These are phyloP conservation scores for Polytrichum formosum DNA, from an alignment of 225 moss, liverwort and hornwort species.

Conservation along the genomic window DNA sequence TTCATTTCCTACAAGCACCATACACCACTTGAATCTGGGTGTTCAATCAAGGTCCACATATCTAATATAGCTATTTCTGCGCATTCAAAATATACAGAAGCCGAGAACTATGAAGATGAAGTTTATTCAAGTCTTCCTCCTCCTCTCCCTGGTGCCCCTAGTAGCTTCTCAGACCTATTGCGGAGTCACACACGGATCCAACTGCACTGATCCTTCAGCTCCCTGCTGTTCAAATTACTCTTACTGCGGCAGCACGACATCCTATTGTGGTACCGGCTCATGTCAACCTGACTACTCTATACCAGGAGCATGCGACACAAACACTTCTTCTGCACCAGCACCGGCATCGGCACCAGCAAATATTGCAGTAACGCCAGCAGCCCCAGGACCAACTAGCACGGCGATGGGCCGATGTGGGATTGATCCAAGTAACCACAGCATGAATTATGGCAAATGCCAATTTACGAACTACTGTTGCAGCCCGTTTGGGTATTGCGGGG, in stretches of 20 bases:
- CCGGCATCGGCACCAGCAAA: background rate
- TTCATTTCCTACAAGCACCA: background rate
- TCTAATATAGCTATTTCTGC: background rate
- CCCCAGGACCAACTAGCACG: background rate
- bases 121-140: background rate
- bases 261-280: background rate
- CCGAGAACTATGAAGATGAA: background rate
- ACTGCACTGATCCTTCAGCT: background rate
- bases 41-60: background rate
- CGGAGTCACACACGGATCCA: background rate
- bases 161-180: background rate
- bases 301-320: background rate
- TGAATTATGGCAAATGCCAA: background rate
- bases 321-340: background rate
- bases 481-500: background rate
- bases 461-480: background rate
- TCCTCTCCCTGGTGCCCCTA: background rate
- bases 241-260: background rate
- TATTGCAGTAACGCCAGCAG: background rate
- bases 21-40: background rate
- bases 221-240: background rate
- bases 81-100: background rate
- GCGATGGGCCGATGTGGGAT: background rate
- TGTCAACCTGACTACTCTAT: constrained; percentile 1
- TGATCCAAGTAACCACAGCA: background rate